phyloP scores from a whole-genome alignment of 495 filamentous ascomycete genomes.

The Daldinia bambusicola region DNA sequence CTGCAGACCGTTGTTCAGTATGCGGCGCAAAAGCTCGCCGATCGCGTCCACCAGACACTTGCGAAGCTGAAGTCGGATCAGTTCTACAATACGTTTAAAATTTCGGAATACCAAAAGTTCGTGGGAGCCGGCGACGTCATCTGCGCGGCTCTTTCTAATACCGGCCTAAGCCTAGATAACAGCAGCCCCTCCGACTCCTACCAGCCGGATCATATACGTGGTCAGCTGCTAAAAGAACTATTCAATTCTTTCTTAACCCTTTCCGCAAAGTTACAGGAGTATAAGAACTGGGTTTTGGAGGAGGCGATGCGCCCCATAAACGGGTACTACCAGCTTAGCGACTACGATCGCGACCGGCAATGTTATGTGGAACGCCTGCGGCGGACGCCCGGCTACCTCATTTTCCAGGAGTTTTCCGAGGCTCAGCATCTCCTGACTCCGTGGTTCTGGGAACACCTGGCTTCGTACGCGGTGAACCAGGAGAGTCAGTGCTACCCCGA shows the following conservation, averaged over 20 bases:
- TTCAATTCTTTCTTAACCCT: constrained; percentile 64
- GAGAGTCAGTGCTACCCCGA: background rate
- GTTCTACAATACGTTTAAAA: constrained; percentile 20
- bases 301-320: constrained; percentile 15
- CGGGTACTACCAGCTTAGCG: background rate
- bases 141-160: background rate
- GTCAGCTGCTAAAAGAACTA: background rate
- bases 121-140: constrained; percentile 17
- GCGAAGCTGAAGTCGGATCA: constrained; percentile 19
- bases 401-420: constrained; percentile 40
- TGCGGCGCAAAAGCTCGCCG: constrained; percentile 42
- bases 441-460: constrained; percentile 48
- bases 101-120: constrained; percentile 34
- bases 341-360: constrained; percentile 32
- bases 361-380: constrained; percentile 45
- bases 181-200: too few species aligned
- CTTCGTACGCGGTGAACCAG: background rate
- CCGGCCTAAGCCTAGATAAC: background rate
- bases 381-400: constrained; percentile 5
- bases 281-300: constrained; percentile 26
- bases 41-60: constrained; percentile 31
- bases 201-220: background rate
- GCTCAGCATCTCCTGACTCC: constrained; percentile 47
- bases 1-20: constrained; percentile 46
- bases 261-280: constrained; percentile 28